Base-by-base conservation (phyloP, 352 stramenopile genomes). In the Blastocystis sp. region DNA sequence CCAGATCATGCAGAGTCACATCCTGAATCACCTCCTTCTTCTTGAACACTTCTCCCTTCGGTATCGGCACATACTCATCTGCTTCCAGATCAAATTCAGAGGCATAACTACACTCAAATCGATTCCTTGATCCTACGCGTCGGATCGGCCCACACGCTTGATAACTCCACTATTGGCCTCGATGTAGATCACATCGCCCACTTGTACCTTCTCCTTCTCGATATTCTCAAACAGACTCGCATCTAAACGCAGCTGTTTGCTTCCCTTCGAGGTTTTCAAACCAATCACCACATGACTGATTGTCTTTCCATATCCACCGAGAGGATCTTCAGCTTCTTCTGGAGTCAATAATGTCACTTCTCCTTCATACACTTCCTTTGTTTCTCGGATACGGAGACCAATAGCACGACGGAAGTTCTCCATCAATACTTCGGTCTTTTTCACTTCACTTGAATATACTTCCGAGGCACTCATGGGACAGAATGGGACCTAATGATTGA, bases 341-440 rank as follows among this genome's bases (percentile, higher is more conserved):
- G 97, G 96, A 0, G 94, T 98, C 88, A 99, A 92, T 89, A 98
- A 95, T 0, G 95, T 98, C 61, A 99, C 94, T 59, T 93, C 91
- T n/a, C 91, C 91, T 74, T 93, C 91, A 78, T 92, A 93, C 4
- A 98, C 95, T 90, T 99, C 97, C 90, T 99, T 99, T 88, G 93
- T 97, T 90, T 99, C 97, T 89, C 98, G 98, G 90, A 99, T 99
- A 46, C 97, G 92, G 14, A 99, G 90, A 21, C 97, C 97, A 89
- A 99, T 99, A n/a, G 97, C 97, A 67, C 97, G 95, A 24, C 97
- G 96, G 90, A 99, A 99, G 90, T 99, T 96, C 90, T 99, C 96
- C 96, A 98, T 99, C 39, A 99, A 89, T 59, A 99, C 96, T 90
- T 98, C 96, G 27, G 97, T 99, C 92, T 99, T 99, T 92, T 99